These are phyloP conservation scores for Aspergillus persii DNA, from an alignment of 2,329 filamentous ascomycete genomes.

Conservation along the genomic window DNA sequence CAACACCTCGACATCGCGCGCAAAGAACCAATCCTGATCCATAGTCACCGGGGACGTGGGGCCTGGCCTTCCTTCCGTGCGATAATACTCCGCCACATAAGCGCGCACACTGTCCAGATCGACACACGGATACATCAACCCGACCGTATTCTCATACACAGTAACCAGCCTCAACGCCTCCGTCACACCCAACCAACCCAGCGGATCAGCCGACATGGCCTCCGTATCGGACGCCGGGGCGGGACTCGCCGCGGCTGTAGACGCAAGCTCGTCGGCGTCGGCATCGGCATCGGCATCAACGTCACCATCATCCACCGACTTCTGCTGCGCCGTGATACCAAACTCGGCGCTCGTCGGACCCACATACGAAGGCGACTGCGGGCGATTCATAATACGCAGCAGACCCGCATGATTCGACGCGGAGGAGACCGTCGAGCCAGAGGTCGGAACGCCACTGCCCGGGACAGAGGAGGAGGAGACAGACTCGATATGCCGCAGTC, in stretches of 20 bases:
- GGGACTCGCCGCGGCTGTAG: conserved; percentile 19
- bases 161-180: conserved; percentile 75
- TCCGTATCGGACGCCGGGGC: conserved; percentile 24
- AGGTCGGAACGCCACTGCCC: conserved; percentile 2
- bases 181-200: conserved; percentile 70
- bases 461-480: conserved; percentile 1
- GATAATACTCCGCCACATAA: conserved; percentile 28
- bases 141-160: conserved; percentile 82
- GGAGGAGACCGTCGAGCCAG: conserved; percentile 12
- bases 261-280: conserved; percentile 20
- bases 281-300: conserved; percentile 6
- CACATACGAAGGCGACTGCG: conserved; percentile 33
- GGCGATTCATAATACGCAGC: conserved; percentile 32
- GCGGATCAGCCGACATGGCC: conserved; percentile 59
- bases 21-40: conserved; percentile 37
- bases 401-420: conserved; percentile 15
- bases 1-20: conserved; percentile 61
- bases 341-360: conserved; percentile 39
- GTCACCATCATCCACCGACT: conserved; percentile 15
- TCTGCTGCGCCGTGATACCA: conserved; percentile 23
- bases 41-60: conserved; percentile 5
- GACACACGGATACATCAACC: conserved; percentile 83
- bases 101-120: conserved; percentile 67
- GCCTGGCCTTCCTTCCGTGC: not conserved
- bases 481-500: conserved; percentile 29